Conservation (phyloP, 768 basidiomycete species). For the Amanita jacksonii region DNA sequence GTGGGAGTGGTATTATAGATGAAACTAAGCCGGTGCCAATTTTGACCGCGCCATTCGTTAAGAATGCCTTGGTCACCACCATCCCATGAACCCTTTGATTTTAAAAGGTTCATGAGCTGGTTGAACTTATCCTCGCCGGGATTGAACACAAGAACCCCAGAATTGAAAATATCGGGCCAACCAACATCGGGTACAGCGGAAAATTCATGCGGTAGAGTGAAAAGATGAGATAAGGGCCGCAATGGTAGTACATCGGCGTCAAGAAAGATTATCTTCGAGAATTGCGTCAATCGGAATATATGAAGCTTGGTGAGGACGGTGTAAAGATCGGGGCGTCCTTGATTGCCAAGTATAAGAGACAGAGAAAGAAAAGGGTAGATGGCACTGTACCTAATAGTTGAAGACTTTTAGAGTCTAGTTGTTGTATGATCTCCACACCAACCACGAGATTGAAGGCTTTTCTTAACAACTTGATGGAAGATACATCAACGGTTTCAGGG, state of each 20-base stretch:
- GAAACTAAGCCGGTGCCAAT: slow-evolving; percentile 95
- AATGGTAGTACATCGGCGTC: slow-evolving; percentile 89
- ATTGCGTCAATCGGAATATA: slow-evolving; percentile 85
- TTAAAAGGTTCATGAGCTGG: slow-evolving; percentile 59
- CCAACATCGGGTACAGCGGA: slow-evolving; percentile 95
- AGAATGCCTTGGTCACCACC: slow-evolving; percentile 98
- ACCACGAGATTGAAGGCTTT: slow-evolving; percentile 77
- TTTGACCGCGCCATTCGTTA: slow-evolving; percentile 82
- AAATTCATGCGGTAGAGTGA: slow-evolving; percentile 72
- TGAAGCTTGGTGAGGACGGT: slow-evolving; percentile 96
- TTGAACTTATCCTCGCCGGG: slow-evolving; percentile 80
- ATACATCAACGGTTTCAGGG: slow-evolving; percentile 85
- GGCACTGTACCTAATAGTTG: slow-evolving; percentile 69
- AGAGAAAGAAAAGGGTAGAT: not conserved
- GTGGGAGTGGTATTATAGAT: slow-evolving; percentile 98
- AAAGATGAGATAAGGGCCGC: slow-evolving; percentile 88
- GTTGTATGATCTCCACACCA: slow-evolving; percentile 84
- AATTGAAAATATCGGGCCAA: slow-evolving; percentile 99
- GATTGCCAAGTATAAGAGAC: not conserved
- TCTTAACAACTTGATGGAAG: slow-evolving; percentile 69
- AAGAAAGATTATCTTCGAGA: slow-evolving; percentile 79
- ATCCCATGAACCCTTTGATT: slow-evolving; percentile 84
- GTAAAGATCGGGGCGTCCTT: slow-evolving; percentile 90
- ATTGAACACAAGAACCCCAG: slow-evolving; percentile 83
- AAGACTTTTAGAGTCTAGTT: slow-evolving; percentile 56